A percentile compares a stretch with the other conserved stretches of the same genome.
phyloP scores from a whole-genome alignment of 345 rosid genomes.

The Eucalyptus cloeziana region DNA sequence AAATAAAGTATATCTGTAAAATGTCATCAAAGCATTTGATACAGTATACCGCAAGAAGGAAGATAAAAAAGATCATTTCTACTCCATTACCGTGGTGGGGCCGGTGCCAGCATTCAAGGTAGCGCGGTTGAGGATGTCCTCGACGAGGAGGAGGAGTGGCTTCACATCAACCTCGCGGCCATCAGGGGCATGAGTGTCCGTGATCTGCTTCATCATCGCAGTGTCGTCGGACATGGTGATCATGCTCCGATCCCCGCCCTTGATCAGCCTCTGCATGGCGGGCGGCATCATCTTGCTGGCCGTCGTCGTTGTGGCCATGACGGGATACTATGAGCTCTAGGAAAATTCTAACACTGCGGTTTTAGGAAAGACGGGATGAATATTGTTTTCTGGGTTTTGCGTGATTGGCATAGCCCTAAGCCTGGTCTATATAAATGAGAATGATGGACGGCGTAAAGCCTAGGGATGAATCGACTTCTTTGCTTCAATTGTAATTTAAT shows the following conservation, averaged over 20 bases:
- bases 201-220: conserved; percentile 46
- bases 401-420: neutral
- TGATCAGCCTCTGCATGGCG: neutral
- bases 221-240: conserved; percentile 38
- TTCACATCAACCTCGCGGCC: conserved; percentile 41
- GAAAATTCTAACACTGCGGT: neutral
- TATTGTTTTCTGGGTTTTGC: neutral
- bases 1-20: neutral
- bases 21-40: neutral
- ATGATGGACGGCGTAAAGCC: neutral
- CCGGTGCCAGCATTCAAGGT: conserved; percentile 15
- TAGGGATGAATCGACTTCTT: conserved; percentile 51
- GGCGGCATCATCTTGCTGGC: neutral
- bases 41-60: neutral
- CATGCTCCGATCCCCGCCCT: conserved; percentile 17
- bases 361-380: neutral
- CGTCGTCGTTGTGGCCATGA: neutral
- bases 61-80: neutral
- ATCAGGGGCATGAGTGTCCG: conserved; percentile 51
- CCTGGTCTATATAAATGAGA: neutral
- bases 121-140: conserved; percentile 55
- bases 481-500: conserved; percentile 49
- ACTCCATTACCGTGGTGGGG: conserved; percentile 11
- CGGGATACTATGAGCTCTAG: neutral
- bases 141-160: conserved; percentile 48